Evolutionary conservation across 2,329 filamentous ascomycete genomes (phyloP).

Genomic region (Pyricularia pennisetigena): DNA sequence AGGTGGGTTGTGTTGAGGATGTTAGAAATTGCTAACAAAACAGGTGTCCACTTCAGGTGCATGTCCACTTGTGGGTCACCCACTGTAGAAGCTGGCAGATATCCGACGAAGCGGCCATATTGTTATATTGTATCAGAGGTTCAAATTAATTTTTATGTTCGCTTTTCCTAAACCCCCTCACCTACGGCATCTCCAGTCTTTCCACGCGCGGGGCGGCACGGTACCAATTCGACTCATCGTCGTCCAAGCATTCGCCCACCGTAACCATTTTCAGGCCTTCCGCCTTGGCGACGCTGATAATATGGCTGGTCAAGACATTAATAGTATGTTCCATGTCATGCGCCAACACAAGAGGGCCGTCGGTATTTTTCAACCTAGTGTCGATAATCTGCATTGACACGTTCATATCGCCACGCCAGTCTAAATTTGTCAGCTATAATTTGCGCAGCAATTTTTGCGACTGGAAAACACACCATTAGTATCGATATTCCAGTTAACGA

Average conservation of each 20-base stretch:
- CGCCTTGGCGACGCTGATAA: constrained; percentile 26
- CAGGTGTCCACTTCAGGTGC: too few relatives aligned
- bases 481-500: constrained; percentile 10
- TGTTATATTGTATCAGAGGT: too few relatives aligned
- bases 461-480: not conserved
- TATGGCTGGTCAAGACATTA: constrained; percentile 9
- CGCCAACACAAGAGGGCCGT: constrained; percentile 10
- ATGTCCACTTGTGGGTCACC: too few relatives aligned
- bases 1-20: too few relatives aligned
- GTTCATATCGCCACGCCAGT: not conserved
- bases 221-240: constrained; percentile 35
- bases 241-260: constrained; percentile 34
- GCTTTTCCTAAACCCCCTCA: too few relatives aligned
- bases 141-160: too few relatives aligned
- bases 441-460: not conserved
- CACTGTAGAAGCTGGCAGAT: too few relatives aligned
- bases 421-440: not conserved
- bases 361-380: not conserved
- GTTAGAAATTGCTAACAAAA: too few relatives aligned
- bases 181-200: constrained; percentile 11
- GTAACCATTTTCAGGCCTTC: constrained; percentile 33
- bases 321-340: constrained; percentile 28
- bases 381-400: not conserved
- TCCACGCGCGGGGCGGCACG: constrained; percentile 29
- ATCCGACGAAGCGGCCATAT: too few relatives aligned